Evolutionary conservation across 257 asterid species (phyloP).

Genomic region (Plantago elongata): DNA sequence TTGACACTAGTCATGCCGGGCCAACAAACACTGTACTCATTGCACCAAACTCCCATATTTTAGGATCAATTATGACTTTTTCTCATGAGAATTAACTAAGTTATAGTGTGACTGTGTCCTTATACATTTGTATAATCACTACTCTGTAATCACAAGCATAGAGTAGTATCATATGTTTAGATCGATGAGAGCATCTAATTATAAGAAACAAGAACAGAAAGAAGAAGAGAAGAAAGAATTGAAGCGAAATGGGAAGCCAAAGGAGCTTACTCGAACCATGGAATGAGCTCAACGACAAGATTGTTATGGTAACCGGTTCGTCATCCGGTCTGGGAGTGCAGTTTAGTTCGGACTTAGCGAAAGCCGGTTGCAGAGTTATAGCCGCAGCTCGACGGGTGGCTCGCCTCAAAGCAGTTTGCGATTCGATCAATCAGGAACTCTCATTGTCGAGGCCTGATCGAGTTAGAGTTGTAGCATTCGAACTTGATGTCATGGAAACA

Average conservation of each 20-base stretch:
- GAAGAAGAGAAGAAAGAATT: too few relatives aligned
- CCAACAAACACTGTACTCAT: too few relatives aligned
- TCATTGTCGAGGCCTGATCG: not conserved
- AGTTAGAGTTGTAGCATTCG: not conserved
- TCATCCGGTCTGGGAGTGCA: slow-evolving; percentile 6
- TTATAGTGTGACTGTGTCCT: too few relatives aligned
- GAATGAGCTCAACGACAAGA: slow-evolving; percentile 1
- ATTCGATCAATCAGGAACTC: not conserved
- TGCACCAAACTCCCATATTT: too few relatives aligned
- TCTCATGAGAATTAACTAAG: too few relatives aligned
- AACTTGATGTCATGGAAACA: not conserved
- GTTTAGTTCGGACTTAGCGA: slow-evolving; percentile 1
- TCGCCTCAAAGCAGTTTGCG: not conserved
- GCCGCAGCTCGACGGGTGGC: slow-evolving; percentile 10
- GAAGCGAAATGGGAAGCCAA: not conserved
- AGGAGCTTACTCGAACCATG: slow-evolving; percentile 4
- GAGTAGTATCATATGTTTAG: too few relatives aligned
- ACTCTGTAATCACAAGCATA: too few relatives aligned
- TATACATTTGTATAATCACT: too few relatives aligned
- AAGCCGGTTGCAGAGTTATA: slow-evolving; percentile 9
- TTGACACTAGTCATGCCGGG: too few relatives aligned
- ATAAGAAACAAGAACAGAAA: too few relatives aligned
- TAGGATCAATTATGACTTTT: too few relatives aligned
- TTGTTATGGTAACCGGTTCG: slow-evolving; percentile 7
- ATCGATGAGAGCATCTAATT: too few relatives aligned